Base-by-base conservation (phyloP, 352 stramenopile genomes). In the Phytophthora cactorum region DNA sequence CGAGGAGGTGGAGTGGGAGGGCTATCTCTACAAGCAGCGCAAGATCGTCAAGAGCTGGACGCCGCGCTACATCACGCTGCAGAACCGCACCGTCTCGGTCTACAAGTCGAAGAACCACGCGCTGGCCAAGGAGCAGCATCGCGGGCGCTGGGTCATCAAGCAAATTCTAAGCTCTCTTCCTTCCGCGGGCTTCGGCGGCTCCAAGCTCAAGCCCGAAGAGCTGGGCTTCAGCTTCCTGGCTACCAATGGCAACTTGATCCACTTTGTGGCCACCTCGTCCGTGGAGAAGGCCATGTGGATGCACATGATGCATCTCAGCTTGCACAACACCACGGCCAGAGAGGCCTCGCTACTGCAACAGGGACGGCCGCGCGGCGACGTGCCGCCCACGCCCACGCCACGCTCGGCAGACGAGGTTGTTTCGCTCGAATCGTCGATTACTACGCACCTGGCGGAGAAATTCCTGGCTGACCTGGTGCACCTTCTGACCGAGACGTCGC, bases 41-140 rank as follows among this genome's bases (percentile, higher is more conserved):
- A 93, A 95, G 75, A 86, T 96, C 62, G 88, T 96, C 54, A 95
- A 95, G 79, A 94, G 85, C 77, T 96, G 88, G 88, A 93, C 83
- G 46, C 86, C 85, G 44, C 84, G 88, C 2, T 96, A 96, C 72
- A 91, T 95, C 53, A 96, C 86, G 67, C 71, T 96, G 36, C 79
- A 93, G 72, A 92, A 93, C 70, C 77, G 83, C 52, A 91, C 84
- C 8, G 59, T 95, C 36, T 88, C 86, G 9, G 84, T 93, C 34
- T 96, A 95, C 81, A 95, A 94, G 77, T 88, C 78, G 70, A 96
- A 96, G 72, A 89, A 88, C 29, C 88, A 96, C 36, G 88, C 88
- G 14, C 69, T 96, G 32, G 86, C 83, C 43, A 92, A 93, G 63
- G 84, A 92, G 45, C 86, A 90, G 52, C 74, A 89, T 47, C 86